Evolutionary conservation across 805 yeast genomes (phyloP).

Genomic region (Candida germanica): DNA sequence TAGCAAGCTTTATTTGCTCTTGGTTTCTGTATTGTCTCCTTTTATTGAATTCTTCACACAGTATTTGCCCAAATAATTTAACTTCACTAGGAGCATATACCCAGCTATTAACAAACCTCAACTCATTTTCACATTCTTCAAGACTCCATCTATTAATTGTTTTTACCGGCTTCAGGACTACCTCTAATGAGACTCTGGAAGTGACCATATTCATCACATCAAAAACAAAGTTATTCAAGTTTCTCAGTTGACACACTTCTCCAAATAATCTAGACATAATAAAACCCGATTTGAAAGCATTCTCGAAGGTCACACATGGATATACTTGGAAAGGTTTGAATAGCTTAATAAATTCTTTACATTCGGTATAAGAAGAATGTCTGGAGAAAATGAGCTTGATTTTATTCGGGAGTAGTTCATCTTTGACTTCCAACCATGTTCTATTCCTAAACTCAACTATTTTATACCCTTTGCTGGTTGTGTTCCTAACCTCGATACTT

Average conservation of each 20-base stretch:
- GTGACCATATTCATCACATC: constrained; percentile 13
- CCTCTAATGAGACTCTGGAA: constrained; percentile 19
- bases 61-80: not conserved
- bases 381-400: constrained; percentile 41
- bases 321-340: constrained; percentile 41
- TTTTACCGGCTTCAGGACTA: constrained; percentile 15
- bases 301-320: constrained; percentile 37
- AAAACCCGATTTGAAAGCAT: constrained; percentile 38
- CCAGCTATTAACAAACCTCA: constrained; percentile 16
- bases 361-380: constrained; percentile 47
- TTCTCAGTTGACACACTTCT: constrained; percentile 19
- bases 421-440: constrained; percentile 25
- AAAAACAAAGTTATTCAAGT: constrained; percentile 5
- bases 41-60: not conserved
- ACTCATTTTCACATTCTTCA: constrained; percentile 27
- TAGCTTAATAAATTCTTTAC: constrained; percentile 27
- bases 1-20: not conserved
- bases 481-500: constrained; percentile 12
- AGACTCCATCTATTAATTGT: constrained; percentile 34
- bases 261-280: constrained; percentile 42
- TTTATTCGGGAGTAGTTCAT: constrained; percentile 31
- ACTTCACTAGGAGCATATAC: not conserved
- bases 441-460: constrained; percentile 22
- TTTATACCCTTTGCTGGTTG: constrained; percentile 19
- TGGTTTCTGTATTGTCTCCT: not conserved